phyloP scores from a whole-genome alignment of 2,329 filamentous ascomycete genomes.

The Cladosporium phlei region DNA sequence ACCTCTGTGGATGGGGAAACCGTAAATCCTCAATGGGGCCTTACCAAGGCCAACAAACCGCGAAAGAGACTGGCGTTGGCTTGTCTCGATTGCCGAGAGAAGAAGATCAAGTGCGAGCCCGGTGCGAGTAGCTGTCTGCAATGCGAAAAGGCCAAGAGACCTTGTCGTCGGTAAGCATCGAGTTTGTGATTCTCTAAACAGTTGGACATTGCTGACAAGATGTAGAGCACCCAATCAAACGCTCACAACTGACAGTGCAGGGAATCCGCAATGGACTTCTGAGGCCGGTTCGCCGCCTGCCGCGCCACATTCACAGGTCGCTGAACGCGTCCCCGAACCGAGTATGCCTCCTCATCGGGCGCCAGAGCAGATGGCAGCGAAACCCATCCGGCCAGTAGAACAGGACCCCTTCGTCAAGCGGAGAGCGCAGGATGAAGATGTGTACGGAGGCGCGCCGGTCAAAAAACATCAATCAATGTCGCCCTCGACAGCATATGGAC shows the following conservation, averaged over 20 bases:
- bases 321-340: constrained; percentile 16
- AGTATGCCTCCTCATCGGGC: constrained; percentile 12
- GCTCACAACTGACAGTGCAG: constrained; percentile 21
- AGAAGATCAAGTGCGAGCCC: constrained; percentile 96
- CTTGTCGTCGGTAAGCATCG: constrained; percentile 66
- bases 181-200: background rate
- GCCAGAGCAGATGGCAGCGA: background rate
- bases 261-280: constrained; percentile 16
- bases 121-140: constrained; percentile 83
- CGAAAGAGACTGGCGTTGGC: constrained; percentile 85
- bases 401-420: constrained; percentile 24
- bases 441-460: constrained; percentile 17
- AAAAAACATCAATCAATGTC: constrained; percentile 32
- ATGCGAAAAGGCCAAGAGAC: constrained; percentile 83
- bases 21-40: constrained; percentile 88
- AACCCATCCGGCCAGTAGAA: constrained; percentile 15
- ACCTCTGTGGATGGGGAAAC: constrained; percentile 69
- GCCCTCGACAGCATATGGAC: constrained; percentile 15
- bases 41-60: constrained; percentile 90
- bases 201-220: constrained; percentile 18
- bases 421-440: constrained; percentile 24
- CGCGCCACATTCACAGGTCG: constrained; percentile 6
- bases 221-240: constrained; percentile 25
- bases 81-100: constrained; percentile 89
- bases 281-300: constrained; percentile 23